A percentile compares a stretch with the other conserved stretches of the same genome.
These are phyloP conservation scores for Malassezia dermatis DNA, from an alignment of 1,284 basidiomycete species.

Conservation along the genomic window DNA sequence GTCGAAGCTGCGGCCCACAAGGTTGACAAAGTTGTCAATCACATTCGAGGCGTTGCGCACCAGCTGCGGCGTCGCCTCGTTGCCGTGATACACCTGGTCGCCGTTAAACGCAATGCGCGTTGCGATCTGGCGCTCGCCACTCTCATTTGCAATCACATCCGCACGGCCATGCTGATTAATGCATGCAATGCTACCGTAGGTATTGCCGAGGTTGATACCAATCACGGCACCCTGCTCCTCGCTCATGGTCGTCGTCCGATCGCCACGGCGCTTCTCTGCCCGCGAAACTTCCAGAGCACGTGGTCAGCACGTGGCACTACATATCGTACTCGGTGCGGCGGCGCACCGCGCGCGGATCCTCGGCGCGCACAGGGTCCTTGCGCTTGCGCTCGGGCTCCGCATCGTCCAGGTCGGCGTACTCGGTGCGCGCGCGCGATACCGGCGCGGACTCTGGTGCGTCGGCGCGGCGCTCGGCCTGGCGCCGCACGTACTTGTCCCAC, in stretches of 20 bases:
- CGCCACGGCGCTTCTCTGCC: background rate
- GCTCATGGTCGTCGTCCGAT: slow-evolving; percentile 24
- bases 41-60: slow-evolving; percentile 92
- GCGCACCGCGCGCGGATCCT: slow-evolving; percentile 15
- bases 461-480: slow-evolving; percentile 21
- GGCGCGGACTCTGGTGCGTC: background rate
- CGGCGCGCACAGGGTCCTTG: slow-evolving; percentile 6
- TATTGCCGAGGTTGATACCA: slow-evolving; percentile 95
- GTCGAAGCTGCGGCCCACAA: slow-evolving; percentile 80
- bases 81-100: slow-evolving; percentile 67
- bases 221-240: slow-evolving; percentile 52
- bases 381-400: slow-evolving; percentile 12
- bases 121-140: slow-evolving; percentile 94
- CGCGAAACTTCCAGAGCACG: background rate
- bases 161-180: slow-evolving; percentile 63
- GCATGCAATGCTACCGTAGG: slow-evolving; percentile 86
- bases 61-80: slow-evolving; percentile 85
- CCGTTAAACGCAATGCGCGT: slow-evolving; percentile 81
- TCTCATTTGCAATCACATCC: slow-evolving; percentile 75
- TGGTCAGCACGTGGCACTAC: background rate
- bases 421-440: background rate
- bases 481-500: slow-evolving; percentile 38
- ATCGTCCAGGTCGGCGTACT: slow-evolving; percentile 13
- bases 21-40: slow-evolving; percentile 82
- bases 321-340: slow-evolving; percentile 12